Evolutionary conservation across 768 basidiomycete genomes (phyloP), one percentile per base, ranked within the genome.

Genomic region (Saitozyma sp.): DNA sequence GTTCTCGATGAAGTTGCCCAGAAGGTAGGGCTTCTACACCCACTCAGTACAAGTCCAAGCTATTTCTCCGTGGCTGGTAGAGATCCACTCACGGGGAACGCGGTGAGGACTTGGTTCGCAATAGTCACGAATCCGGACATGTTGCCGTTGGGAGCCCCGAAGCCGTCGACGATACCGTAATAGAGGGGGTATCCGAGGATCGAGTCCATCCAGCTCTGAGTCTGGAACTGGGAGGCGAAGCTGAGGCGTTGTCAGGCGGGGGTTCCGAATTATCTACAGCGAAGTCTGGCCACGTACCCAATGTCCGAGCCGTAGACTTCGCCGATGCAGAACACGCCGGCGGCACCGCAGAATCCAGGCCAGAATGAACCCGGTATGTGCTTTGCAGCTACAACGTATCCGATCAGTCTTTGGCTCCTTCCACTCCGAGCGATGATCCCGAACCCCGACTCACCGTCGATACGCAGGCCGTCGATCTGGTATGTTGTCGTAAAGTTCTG

Each of bases 311-410:
- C 86, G 61, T 86, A 86, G 40, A 92, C 89, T 80, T 92, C 91
- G 50, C 91, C 91, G 60, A 91, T 89, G 70, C 90, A 92, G 81
- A 90, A 94, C 14, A 91, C 88, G 8, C 88, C 89, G 0, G 89
- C 89, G 14, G 85, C 86, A 41, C 77, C 82, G 68, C 87, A 89
- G 75, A 94, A 92, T 3, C 73, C 70, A 2, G 87, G 85, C 91
- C 90, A 92, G 77, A 92, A 93, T 50, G 83, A 80, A 45, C 83
- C 83, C 58, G 88, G 83, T 54, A 92, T 87, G 73, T 92, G 91
- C 76, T 83, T 82, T 61, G 72, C 78, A 39, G 63, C 63, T 63
- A 61, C 13, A 39, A n/a, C 42, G 83, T 83, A 48, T 84, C 82
- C 58, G 83, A 52, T 54, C 6, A 20, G 40, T 42, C 43, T 29